phyloP scores from a whole-genome alignment of 202 grass and related monocot genomes.

The Zoysia matrella region DNA sequence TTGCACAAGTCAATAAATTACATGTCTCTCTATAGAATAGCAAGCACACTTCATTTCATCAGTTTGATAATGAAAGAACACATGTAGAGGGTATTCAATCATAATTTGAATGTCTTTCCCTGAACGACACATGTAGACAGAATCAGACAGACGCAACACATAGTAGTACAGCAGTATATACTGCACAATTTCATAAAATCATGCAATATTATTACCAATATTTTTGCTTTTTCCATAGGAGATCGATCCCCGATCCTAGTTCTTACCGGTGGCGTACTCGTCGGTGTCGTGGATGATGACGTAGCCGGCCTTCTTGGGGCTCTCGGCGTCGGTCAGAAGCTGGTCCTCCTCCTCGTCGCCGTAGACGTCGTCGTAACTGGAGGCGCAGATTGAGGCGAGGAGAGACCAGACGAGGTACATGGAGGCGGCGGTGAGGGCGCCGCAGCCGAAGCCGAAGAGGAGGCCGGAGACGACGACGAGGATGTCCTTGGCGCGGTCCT shows the following conservation, averaged over 20 bases:
- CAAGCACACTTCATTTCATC: not conserved
- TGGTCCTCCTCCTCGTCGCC: conserved; percentile 59
- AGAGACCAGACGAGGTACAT: conserved; percentile 84
- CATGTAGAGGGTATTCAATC: conserved; percentile 29
- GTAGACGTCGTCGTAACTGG: conserved; percentile 58
- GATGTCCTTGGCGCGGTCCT: conserved; percentile 89
- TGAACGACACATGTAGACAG: conserved; percentile 15
- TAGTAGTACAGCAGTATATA: conserved; percentile 17
- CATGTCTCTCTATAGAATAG: not conserved
- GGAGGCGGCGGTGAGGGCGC: conserved; percentile 84
- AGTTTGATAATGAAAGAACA: conserved; percentile 12
- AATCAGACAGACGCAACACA: conserved; percentile 31
- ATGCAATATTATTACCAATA: conserved; percentile 27
- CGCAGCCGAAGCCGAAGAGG: conserved; percentile 88
- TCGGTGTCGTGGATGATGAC: conserved; percentile 67
- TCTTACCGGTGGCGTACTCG: conserved; percentile 50
- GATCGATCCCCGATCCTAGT: conserved; percentile 39
- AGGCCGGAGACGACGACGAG: conserved; percentile 84
- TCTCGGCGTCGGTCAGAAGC: conserved; percentile 37
- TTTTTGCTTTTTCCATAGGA: not conserved
- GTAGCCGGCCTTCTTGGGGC: conserved; percentile 82
- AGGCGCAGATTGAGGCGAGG: conserved; percentile 52
- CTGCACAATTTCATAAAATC: conserved; percentile 24
- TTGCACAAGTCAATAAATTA: not conserved
- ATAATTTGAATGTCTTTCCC: conserved; percentile 33